These are phyloP conservation scores for Vigna angularis DNA, from an alignment of 306 rosid genomes.

Conservation along the genomic window DNA sequence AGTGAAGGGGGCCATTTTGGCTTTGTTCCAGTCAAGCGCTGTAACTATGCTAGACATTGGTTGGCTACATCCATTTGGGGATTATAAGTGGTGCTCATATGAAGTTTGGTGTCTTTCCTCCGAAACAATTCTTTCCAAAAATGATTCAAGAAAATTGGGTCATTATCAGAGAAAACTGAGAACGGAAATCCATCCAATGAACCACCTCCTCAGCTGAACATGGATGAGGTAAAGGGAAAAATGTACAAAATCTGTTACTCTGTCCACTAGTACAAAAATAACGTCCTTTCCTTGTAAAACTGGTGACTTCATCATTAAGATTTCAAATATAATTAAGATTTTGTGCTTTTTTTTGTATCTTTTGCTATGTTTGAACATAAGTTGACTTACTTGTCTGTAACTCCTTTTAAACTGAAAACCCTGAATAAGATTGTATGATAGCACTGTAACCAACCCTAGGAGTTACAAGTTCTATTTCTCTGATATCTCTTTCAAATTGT, in stretches of 20 bases:
- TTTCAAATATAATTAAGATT: neutral
- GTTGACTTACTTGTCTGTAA: neutral
- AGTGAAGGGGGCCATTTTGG: neutral
- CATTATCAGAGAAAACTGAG: neutral
- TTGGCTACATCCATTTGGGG: neutral
- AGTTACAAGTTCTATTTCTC: constrained; percentile 10
- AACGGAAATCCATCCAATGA: neutral
- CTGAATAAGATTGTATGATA: too few relatives aligned
- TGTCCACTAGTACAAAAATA: neutral
- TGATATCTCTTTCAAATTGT: neutral
- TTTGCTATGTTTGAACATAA: neutral
- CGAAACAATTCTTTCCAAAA: neutral
- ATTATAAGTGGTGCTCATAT: neutral
- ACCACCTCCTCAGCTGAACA: neutral
- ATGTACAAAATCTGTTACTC: neutral
- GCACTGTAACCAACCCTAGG: neutral
- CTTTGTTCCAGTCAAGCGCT: neutral
- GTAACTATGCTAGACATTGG: neutral
- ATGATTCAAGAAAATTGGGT: neutral
- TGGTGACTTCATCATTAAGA: neutral
- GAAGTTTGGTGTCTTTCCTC: neutral
- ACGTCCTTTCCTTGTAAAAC: neutral
- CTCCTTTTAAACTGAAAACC: neutral
- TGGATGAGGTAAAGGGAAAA: neutral
- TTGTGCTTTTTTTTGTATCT: neutral